Evolutionary conservation across 371 early-diverging fungal species (phyloP).

Genomic region (Mucor racemosus): DNA sequence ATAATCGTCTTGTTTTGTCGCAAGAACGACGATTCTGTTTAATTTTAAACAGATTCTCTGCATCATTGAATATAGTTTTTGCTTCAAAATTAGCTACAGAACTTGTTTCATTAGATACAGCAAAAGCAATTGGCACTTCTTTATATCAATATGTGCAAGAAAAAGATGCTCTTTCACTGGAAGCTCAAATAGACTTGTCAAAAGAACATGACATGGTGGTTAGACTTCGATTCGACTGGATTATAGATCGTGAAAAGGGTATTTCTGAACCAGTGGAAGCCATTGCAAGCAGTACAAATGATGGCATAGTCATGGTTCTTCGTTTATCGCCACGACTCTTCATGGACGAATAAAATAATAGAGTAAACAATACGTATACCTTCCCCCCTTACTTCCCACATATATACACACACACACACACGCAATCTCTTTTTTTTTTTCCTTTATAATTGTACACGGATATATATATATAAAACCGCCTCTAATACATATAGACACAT

Average conservation of each 20-base stretch:
- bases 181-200: slow-evolving; percentile 33
- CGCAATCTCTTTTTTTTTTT: too few relatives aligned
- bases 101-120: slow-evolving; percentile 29
- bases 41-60: slow-evolving; percentile 45
- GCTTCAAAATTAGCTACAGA: slow-evolving; percentile 26
- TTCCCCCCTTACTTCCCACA: too few relatives aligned
- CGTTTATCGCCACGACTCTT: slow-evolving; percentile 19
- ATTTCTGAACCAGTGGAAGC: slow-evolving; percentile 35
- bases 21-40: slow-evolving; percentile 40
- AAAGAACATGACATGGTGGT: slow-evolving; percentile 37
- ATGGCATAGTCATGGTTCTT: slow-evolving; percentile 38
- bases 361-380: too few relatives aligned
- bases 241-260: slow-evolving; percentile 24
- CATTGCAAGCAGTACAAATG: slow-evolving; percentile 47
- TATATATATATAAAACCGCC: too few relatives aligned
- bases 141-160: slow-evolving; percentile 34
- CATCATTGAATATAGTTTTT: slow-evolving; percentile 34
- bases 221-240: slow-evolving; percentile 49
- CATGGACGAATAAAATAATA: background rate
- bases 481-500: too few relatives aligned
- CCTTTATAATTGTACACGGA: too few relatives aligned
- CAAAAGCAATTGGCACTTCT: slow-evolving; percentile 28
- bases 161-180: slow-evolving; percentile 25
- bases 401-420: too few relatives aligned
- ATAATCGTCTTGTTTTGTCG: background rate